Base-by-base conservation (phyloP, 1,284 basidiomycete species). In the Trichosporon asahii region DNA sequence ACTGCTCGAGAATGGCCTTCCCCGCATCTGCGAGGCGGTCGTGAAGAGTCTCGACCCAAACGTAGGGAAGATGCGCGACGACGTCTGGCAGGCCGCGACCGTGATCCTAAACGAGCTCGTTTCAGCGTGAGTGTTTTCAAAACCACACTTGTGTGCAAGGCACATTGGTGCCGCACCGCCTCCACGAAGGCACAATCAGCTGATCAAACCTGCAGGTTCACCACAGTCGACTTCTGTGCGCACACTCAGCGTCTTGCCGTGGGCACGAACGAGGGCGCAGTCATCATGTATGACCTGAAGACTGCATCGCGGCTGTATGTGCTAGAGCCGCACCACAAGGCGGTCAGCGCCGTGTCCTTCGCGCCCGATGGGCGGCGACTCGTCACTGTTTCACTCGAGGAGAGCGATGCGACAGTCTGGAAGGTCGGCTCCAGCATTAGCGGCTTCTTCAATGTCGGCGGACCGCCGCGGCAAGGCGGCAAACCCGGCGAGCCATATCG, bases 21-120 rank as follows among this genome's bases (percentile, higher is more conserved):
- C 96, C 0, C 88, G 91, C 31, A 85, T 98, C 49, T 90, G 94
- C 78, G 96, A 99, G 80, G 94, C 95, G 0, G 94, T 99, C 1
- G 95, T 99, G 25, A 97, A 95, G 80, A 97, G 94, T 8, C 86
- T 99, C 55, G 96, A 99, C 82, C 97, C 96, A 12, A 95, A 93
- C 76, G 87, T 90, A 11, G 92, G 89, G 0, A 85, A 89, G 12
- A 89, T 91, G 79, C 88, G 97, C 15, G 94, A 97, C 61, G 91
- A 92, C 0, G 91, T 98, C 1, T 85, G 93, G 66, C 91, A 95
- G 74, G 90, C 93, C 0, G 96, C 94, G 0, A 98, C 95, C 0
- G 93, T 98, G 74, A 97, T 99, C 65, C 86, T 95, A 63, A 92
- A 91, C 66, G 92, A 91, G 81, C 91, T 93, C 25, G 95, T 97